A percentile compares a stretch with the other conserved stretches of the same genome.
phyloP scores from a whole-genome alignment of 176 grass and related monocot genomes.

The Carex cristatella region DNA sequence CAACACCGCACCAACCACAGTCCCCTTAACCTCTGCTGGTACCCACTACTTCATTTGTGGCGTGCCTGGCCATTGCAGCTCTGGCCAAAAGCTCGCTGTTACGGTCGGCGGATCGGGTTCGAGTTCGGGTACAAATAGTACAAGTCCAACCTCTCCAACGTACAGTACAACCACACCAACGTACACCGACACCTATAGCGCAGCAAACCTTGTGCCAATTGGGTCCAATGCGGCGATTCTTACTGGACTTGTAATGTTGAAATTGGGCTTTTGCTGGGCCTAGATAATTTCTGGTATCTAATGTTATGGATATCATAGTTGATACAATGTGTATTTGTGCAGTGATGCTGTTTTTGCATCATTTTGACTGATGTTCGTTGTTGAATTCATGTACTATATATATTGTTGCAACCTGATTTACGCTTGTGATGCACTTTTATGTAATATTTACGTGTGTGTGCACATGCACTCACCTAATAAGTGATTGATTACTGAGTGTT shows the following conservation, averaged over 20 bases:
- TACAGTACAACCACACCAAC: slow-evolving; percentile 1
- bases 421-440: neutral
- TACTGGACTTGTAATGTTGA: neutral
- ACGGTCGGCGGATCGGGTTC: slow-evolving; percentile 28
- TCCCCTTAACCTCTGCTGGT: slow-evolving; percentile 31
- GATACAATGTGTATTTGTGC: neutral
- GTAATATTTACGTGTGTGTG: neutral
- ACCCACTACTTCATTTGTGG: slow-evolving; percentile 68
- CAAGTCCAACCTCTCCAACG: neutral
- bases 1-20: slow-evolving; percentile 23
- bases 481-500: neutral
- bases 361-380: neutral
- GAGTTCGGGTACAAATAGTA: neutral
- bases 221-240: neutral
- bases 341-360: neutral
- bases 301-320: neutral
- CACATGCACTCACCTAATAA: neutral
- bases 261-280: neutral
- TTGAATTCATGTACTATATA: neutral
- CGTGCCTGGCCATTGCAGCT: slow-evolving; percentile 35
- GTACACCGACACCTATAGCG: neutral
- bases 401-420: neutral
- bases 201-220: neutral
- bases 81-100: slow-evolving; percentile 70
- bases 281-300: slow-evolving; percentile 2